Base-by-base conservation (phyloP, 1,284 basidiomycete species). In the Ustilago sp. region DNA sequence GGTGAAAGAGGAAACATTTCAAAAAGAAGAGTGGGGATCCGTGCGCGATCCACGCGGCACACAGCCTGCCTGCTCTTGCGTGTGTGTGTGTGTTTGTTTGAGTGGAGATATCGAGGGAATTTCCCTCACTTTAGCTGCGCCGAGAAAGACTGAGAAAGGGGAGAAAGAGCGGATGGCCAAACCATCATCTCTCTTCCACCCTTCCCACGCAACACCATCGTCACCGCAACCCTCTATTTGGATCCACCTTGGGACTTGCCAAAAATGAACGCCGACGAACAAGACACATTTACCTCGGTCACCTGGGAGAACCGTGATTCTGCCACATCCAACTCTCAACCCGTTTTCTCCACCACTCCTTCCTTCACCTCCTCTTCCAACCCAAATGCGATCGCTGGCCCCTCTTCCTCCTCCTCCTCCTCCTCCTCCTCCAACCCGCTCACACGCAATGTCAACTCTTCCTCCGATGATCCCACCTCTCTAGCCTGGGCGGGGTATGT, bases 201-300 rank as follows among this genome's bases (percentile, higher is more conserved):
- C 45, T 47, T 8, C 28, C 36, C 12, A 17, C 56, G 12, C 47
- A 34, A 17, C 50, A n/a, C 17, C 17, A 28, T 31, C 11, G 31
- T 17, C 54, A 41, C 19, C 28, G 32, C 51, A 36, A 53, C 28
- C n/a, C 15, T 34, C 41, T 28, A 13, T 7, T 6, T 32, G 43
- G 23, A 12, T 34, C 43, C 17, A 31, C 39, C 55, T 28, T 28
- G 23, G 23, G 3, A 19, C n/a, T 38, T 45, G 38, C 38, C 59
- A n/a, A 61, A 39, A 15, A 74, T 77, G 70, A 67, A 70, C 38
- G 28, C 65, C n/a, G 81, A 81, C n/a, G 81, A 81, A 47, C 75
- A 82, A 28, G 80, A 81, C 47, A 74, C 79, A 15, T 83, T 83
- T 68, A 80, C 81, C 50, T 82, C 81, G 17, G 79, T 83, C 56